Evolutionary conservation across 1,139 yeast species (phyloP).

Genomic region (Saccharomyces hybrid): DNA sequence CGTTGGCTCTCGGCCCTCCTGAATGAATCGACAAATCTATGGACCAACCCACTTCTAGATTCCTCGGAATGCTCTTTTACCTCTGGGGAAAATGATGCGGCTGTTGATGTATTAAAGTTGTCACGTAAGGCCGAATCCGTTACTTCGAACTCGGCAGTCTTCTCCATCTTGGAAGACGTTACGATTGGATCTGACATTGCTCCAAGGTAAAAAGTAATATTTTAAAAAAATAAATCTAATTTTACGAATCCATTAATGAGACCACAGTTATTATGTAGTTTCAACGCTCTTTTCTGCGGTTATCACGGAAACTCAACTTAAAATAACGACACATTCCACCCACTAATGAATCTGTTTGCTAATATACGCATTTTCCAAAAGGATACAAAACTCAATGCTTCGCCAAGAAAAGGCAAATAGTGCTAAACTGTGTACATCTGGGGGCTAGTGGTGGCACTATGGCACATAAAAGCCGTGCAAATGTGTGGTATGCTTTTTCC

Average conservation of each 20-base stretch:
- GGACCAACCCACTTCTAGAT: constrained; percentile 3
- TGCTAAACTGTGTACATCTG: neutral
- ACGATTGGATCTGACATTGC: neutral
- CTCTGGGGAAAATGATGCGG: neutral
- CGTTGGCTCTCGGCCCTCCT: constrained; percentile 14
- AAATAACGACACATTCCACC: neutral
- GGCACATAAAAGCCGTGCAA: neutral
- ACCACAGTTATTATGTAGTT: neutral
- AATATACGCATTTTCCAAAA: neutral
- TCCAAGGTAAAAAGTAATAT: neutral
- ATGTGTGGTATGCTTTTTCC: neutral
- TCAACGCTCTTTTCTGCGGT: neutral
- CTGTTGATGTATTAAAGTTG: neutral
- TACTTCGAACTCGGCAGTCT: neutral
- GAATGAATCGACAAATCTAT: constrained; percentile 23
- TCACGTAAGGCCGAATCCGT: neutral
- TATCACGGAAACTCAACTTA: neutral
- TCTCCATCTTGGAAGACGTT: constrained; percentile 4
- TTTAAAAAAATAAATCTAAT: neutral
- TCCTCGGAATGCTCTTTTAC: neutral
- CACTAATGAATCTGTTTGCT: neutral
- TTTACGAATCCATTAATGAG: neutral
- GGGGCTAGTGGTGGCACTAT: too few relatives aligned
- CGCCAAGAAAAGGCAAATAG: neutral
- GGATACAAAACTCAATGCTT: neutral